Evolutionary conservation across 73 alveolate genomes (phyloP), one percentile per base, ranked within the genome.

Genomic region (Urostyla sp.): DNA sequence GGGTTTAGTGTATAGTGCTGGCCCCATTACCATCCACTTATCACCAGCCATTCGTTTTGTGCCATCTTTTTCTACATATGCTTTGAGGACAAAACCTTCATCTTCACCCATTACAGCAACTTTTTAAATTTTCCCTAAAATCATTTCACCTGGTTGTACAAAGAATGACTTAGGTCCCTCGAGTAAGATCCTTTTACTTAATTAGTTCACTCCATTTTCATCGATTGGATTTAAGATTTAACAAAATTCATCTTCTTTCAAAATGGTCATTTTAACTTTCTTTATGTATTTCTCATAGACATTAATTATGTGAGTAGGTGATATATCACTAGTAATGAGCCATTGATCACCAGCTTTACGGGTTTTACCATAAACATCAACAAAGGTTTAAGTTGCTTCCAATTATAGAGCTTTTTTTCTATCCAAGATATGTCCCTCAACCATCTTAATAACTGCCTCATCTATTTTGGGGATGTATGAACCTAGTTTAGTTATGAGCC

Each of bases 11-110:
- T 89, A 92, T n/a, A 90, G 60, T 37, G 94, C 30, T 32, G 98
- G 98, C 2, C 98, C 98, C 53, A 75, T 58, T 37, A 92, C 79
- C 98, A 92, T 92, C 98, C 98, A 92, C 73, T 89, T 88, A 74
- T 92, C 95, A 61, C 93, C 98, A 38, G 98, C 96, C n/a, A 66
- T 67, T 26, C 56, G 26, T 28, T 50, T 72, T 37, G 81, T 78
- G 20, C 80, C 92, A 30, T 87, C 92, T 5, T 79, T 87, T 16
- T 59, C 89, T 11, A 53, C 59, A 72, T 76, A 84, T 0, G 98
- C 98, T 49, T 80, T 84, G n/a, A 92, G 86, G 0, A 92, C 67
- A 13, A 92, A 80, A 2, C 96, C 95, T 79, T 92, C 93, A 21
- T 89, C 94, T 27, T 88, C 94, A 18, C 84, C 57, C 44, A 92